Evolutionary conservation across 495 filamentous ascomycete species (phyloP), one percentile per base, ranked within the genome.

Genomic region (Aspergillus hancockii): DNA sequence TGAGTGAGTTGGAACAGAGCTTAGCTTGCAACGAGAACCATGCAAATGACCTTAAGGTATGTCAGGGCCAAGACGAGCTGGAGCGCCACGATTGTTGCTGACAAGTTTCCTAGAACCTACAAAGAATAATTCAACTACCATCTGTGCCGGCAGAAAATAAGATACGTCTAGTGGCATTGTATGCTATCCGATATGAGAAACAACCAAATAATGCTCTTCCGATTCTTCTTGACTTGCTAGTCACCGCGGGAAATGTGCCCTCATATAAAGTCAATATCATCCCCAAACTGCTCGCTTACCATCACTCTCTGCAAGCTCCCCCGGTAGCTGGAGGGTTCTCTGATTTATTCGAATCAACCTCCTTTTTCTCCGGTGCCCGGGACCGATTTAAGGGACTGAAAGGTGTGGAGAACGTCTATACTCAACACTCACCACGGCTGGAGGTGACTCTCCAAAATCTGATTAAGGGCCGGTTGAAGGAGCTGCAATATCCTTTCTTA

Each of bases 321-420:
- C 81, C 88, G 12, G 77, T 85, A 40, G 80, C 88, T 3, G 84
- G 88, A 38, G 90, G 90, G 31, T 89, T 96, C 64, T 85, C 90
- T 3, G 93, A 96, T 60, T 82, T 97, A 8, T 98, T 98, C 67
- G 92, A 97, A 67, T 89, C 90, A 0, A 87, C 90, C 1, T 93
- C 90, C 7, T 90, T 98, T 55, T 97, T 98, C 75, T 90, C 90
- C 31, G 90, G 90, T 16, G 92, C 94, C 3, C 83, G 92, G 31
- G 89, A 89, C 64, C 87, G 92, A 2, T 93, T 98, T 74, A 96
- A 96, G 70, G 95, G 93, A 2, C 81, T 98, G 18, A 96, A 97
- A 67, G 94, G 94, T 14, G 93, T 98, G 4, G 94, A 98, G 70
- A 98, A 98, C 64, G 94, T 98, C 21, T 98, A 98, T 71, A 98